Percentiles rank a stretch among this genome's conserved stretches.
phyloP scores from a whole-genome alignment of 257 asterid genomes.

The Salvia splendens region DNA sequence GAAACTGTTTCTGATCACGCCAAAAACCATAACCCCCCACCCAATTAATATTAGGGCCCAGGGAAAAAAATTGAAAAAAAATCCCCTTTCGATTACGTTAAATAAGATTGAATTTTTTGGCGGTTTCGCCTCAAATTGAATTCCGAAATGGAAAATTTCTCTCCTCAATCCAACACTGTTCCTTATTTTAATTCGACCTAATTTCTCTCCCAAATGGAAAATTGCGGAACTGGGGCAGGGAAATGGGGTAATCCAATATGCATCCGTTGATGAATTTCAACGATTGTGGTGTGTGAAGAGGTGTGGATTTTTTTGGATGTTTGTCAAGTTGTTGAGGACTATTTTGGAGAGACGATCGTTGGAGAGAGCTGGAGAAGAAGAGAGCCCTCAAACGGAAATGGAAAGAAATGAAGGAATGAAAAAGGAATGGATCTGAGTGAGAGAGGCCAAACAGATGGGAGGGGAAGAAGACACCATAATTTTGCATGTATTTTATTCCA shows the following conservation, averaged over 20 bases:
- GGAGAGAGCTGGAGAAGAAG: slow-evolving; percentile 39
- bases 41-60: slow-evolving; percentile 7
- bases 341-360: slow-evolving; percentile 23
- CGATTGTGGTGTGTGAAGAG: slow-evolving; percentile 15
- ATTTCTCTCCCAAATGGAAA: not conserved
- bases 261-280: slow-evolving; percentile 39
- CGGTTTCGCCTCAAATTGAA: slow-evolving; percentile 1
- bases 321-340: slow-evolving; percentile 3
- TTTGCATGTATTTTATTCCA: slow-evolving; percentile 37
- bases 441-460: slow-evolving; percentile 21
- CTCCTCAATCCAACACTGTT: not conserved
- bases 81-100: not conserved
- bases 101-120: not conserved
- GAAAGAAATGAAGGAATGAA: slow-evolving; percentile 24
- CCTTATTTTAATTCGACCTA: not conserved
- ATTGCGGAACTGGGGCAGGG: not conserved
- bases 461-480: slow-evolving; percentile 13
- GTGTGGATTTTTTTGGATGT: too few relatives aligned
- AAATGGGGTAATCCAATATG: not conserved
- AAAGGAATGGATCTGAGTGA: slow-evolving; percentile 39
- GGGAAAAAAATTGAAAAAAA: not conserved
- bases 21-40: slow-evolving; percentile 29
- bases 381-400: slow-evolving; percentile 34
- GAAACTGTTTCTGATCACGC: not conserved
- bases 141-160: too few relatives aligned